Evolutionary conservation across 495 filamentous ascomycete species (phyloP), one percentile per base, ranked within the genome.

Genomic region (Poronia punctata): DNA sequence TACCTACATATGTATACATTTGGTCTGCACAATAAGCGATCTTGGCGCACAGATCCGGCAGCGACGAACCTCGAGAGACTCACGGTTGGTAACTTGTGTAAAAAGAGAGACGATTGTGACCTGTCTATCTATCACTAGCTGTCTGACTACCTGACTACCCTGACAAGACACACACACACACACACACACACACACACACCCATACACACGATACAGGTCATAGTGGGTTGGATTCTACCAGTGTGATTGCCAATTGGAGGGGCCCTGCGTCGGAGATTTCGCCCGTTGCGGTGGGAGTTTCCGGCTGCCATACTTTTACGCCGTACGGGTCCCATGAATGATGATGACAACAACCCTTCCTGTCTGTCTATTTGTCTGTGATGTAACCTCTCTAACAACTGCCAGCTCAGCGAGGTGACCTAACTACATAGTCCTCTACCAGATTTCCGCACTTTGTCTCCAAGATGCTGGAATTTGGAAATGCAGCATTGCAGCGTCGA

Each of bases 231-330:
- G 24, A 36, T 43, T 35, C 21, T 24, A n/a, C n/a, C 14, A 10
- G 28, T 38, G 35, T 33, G 20, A 31, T 16, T 41, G 20, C 27
- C 26, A 8, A 40, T 14, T n/a, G n/a, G n/a, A n/a, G 35, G 42
- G 19, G 34, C 28, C 26, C 42, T 38, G 42, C 42, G 34, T 38
- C 35, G 34, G 42, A 36, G 41, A 38, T 23, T 38, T 38, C 24
- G 7, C 42, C 35, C 15, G 26, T 38, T 38, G 27, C 3, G 42
- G 32, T 36, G 22, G 18, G 21, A 10, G 19, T 36, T n/a, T 12
- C 25, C 25, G 33, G 34, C 27, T 40, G 27, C 35, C 42, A 38
- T 24, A 25, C 27, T 33, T 32, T 31, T 4, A 19, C 12, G 12
- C 12, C 15, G 20, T 24, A 24, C 19, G 12, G 25, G 34, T 26